Evolutionary conservation across 1,284 basidiomycete species (phyloP).

Genomic region (Malassezia globosa): DNA sequence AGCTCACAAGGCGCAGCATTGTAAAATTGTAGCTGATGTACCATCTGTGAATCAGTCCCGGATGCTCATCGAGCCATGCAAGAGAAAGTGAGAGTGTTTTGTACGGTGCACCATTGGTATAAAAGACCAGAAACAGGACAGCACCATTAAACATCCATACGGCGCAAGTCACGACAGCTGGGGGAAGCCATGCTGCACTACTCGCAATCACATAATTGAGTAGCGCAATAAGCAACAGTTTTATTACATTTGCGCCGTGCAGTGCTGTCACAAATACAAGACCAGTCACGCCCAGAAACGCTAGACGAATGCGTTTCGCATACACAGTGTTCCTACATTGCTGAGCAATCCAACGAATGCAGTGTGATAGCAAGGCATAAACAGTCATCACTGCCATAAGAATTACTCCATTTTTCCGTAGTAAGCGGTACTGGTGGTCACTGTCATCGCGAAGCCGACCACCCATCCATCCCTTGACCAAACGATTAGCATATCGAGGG

Average conservation of each 20-base stretch:
- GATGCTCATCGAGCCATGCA: slow-evolving; percentile 55
- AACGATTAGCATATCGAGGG: slow-evolving; percentile 53
- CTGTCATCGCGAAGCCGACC: slow-evolving; percentile 50
- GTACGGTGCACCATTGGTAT: slow-evolving; percentile 64
- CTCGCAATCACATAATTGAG: slow-evolving; percentile 59
- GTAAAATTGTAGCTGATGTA: slow-evolving; percentile 91
- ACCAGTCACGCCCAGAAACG: slow-evolving; percentile 54
- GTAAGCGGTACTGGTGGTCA: slow-evolving; percentile 49
- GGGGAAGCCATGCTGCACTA: neutral
- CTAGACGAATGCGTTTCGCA: neutral
- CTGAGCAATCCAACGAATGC: slow-evolving; percentile 19
- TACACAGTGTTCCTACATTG: too few relatives aligned
- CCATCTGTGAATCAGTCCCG: slow-evolving; percentile 73
- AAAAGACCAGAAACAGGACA: slow-evolving; percentile 61
- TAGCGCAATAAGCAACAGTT: slow-evolving; percentile 62
- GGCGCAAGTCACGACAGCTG: slow-evolving; percentile 48
- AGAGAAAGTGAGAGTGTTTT: slow-evolving; percentile 55
- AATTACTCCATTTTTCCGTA: slow-evolving; percentile 44
- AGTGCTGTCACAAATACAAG: slow-evolving; percentile 62
- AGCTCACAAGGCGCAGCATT: slow-evolving; percentile 85
- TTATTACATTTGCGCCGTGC: slow-evolving; percentile 76
- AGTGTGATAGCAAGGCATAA: slow-evolving; percentile 38
- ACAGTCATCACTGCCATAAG: slow-evolving; percentile 33
- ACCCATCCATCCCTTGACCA: slow-evolving; percentile 55
- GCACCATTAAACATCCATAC: slow-evolving; percentile 64